A percentile compares a stretch with the other conserved stretches of the same genome.
Conservation (phyloP, 352 stramenopile species). For the Peronosclerospora sorghi region DNA sequence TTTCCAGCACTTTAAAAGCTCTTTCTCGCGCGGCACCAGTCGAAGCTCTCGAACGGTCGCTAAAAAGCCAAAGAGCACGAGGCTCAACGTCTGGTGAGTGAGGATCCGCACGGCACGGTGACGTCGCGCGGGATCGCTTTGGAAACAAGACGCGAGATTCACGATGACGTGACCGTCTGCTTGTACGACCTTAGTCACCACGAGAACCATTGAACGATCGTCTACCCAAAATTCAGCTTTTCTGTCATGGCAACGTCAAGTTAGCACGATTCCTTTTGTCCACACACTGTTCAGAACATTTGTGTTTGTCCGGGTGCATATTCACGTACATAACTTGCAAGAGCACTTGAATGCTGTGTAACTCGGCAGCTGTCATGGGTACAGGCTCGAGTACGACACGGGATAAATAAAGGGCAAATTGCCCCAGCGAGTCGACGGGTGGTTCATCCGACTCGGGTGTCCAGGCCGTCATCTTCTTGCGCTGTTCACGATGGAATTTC, state of each 20-base stretch:
- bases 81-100: conserved; percentile 32
- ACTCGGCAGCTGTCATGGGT: conserved; percentile 45
- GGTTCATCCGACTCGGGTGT: conserved; percentile 39
- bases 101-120: conserved; percentile 18
- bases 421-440: conserved; percentile 69
- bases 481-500: conserved; percentile 73
- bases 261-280: neutral
- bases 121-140: conserved; percentile 4
- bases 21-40: conserved; percentile 61
- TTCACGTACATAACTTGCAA: conserved; percentile 75
- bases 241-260: conserved; percentile 8
- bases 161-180: conserved; percentile 28
- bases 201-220: conserved; percentile 23
- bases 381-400: conserved; percentile 36
- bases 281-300: neutral
- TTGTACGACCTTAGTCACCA: conserved; percentile 23
- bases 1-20: conserved; percentile 32
- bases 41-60: conserved; percentile 70
- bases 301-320: too few relatives aligned
- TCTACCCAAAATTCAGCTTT: conserved; percentile 38
- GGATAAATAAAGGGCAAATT: conserved; percentile 74
- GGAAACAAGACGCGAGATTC: conserved; percentile 16
- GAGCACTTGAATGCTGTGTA: conserved; percentile 61
- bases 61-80: conserved; percentile 61
- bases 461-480: conserved; percentile 41